Percentiles rank a stretch among this genome's conserved stretches.
Conservation (phyloP, 305 asterid genomes). For the Solanum hybrid region DNA sequence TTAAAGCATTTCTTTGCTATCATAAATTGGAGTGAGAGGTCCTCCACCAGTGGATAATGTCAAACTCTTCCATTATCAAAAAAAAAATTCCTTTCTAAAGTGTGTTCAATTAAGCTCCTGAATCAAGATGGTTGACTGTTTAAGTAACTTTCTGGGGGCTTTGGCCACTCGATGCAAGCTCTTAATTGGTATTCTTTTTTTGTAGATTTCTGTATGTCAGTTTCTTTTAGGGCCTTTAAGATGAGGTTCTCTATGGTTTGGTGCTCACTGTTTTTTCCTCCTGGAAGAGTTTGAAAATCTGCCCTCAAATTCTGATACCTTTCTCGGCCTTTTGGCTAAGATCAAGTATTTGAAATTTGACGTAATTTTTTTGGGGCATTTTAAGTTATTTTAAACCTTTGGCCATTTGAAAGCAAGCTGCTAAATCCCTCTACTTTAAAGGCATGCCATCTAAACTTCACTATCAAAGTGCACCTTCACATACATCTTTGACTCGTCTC, state of each 20-base stretch:
- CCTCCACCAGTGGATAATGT: background rate
- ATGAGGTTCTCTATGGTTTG: background rate
- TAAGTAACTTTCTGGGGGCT: background rate
- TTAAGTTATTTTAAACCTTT: background rate
- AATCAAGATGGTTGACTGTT: background rate
- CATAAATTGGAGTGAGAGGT: background rate
- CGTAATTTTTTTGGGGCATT: background rate
- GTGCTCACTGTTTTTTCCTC: background rate
- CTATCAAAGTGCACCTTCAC: background rate
- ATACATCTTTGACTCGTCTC: background rate
- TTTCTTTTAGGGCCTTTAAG: background rate
- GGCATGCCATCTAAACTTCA: background rate
- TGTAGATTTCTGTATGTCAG: background rate
- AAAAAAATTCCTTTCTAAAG: background rate
- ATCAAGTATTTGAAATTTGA: background rate
- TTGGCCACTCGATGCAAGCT: background rate
- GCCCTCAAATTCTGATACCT: conserved; percentile 20
- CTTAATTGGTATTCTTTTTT: background rate
- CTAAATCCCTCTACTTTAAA: background rate
- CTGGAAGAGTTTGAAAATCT: background rate
- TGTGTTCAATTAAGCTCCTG: background rate
- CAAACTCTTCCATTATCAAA: background rate
- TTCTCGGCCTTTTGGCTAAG: conserved; percentile 43
- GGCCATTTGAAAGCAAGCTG: background rate
- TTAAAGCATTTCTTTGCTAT: background rate